Base-by-base conservation (phyloP, 2,329 filamentous ascomycete species). In the Pezicula radicicola region DNA sequence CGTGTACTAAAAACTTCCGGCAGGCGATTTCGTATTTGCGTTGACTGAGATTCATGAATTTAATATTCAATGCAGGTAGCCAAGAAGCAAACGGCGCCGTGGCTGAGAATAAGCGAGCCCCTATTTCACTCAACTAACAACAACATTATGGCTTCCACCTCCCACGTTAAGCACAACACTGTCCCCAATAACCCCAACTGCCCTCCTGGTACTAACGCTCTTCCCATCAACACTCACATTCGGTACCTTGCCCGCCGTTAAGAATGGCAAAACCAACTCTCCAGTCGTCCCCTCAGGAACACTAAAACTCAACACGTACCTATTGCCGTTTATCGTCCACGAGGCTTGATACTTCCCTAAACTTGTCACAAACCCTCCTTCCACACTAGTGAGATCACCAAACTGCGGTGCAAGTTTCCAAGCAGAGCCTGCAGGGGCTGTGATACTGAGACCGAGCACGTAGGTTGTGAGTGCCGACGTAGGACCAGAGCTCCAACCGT, bases 401-500 rank as follows among this genome's bases (percentile, higher is more conserved):
- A 67, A 64, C 52, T 70, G 68, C 37, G 70, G 70, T 49, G 66
- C 67, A n/a, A 72, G 64, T 42, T 55, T 55, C 66, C 68, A 71
- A 16, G 57, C 61, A 35, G 60, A 57, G 0, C 69, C 69, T 25
- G 63, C 63, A 3, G 61, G 62, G 4, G 61, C 60, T 4, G 65
- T 66, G 46, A 73, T 60, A 43, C 21, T 52, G 6, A 76, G 60
- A 4, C 74, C 74, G 12, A 76, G 61, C 19, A 74, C 60, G 41
- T 67, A 66, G 52, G 72, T 69, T 2, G 70, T 73, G 52, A 76
- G 56, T 4, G 73, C 70, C 21, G 67, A 70, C 3, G 73, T 73
- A 13, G 74, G 74, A 1, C 74, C 74, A 0, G 68, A 68, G 16
- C 70, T 70, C 74, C 74, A 77, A 12, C 74, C 73, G 56, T 77